phyloP scores from a whole-genome alignment of 352 stramenopile genomes.

The Phytophthora brassicae region DNA sequence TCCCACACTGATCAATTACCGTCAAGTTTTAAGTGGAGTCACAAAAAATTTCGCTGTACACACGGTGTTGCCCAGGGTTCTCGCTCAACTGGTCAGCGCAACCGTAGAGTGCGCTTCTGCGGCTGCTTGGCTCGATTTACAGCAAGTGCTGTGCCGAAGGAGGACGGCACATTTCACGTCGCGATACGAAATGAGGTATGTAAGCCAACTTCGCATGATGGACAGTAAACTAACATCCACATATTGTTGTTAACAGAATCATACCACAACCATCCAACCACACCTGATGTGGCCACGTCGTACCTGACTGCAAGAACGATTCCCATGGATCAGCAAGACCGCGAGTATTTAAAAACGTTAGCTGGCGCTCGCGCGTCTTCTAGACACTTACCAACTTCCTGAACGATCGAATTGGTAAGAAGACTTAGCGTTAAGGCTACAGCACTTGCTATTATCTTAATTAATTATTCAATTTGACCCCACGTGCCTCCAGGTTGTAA shows the following conservation, averaged over 20 bases:
- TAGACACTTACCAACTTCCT: neutral
- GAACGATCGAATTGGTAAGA: slow-evolving; percentile 3
- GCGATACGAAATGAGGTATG: neutral
- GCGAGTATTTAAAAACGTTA: neutral
- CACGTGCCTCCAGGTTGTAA: neutral
- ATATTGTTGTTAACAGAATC: neutral
- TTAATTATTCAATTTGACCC: neutral
- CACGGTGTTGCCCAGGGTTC: neutral
- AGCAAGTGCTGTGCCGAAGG: neutral
- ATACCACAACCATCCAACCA: neutral
- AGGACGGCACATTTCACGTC: neutral
- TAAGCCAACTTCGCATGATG: neutral
- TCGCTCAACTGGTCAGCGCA: neutral
- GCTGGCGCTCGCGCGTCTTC: neutral
- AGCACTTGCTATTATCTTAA: neutral
- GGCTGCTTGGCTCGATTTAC: neutral
- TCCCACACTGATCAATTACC: neutral
- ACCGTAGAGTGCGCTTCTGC: neutral
- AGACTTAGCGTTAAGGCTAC: neutral
- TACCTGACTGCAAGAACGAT: neutral
- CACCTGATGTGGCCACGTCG: neutral
- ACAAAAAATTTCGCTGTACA: neutral
- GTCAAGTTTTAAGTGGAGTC: neutral
- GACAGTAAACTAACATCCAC: neutral
- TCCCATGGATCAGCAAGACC: neutral